Evolutionary conservation across 2,329 filamentous ascomycete species (phyloP), one percentile per base, ranked within the genome.

Genomic region (Monosporascus sp.): DNA sequence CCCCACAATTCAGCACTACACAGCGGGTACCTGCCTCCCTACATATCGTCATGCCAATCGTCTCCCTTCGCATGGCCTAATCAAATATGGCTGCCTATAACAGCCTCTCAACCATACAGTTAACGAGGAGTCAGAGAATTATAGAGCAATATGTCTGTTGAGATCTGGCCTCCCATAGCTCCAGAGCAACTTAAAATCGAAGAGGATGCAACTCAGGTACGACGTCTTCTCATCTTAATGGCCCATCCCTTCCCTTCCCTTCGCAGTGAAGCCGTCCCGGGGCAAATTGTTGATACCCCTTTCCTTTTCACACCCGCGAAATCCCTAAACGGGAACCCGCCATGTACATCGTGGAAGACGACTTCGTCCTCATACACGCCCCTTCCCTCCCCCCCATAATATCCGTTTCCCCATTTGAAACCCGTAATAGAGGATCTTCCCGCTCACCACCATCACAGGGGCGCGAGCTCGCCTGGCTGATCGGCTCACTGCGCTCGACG

Each of bases 141-240:
- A 7, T 49, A 49, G 47, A 34, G 19, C 47, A 49, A 22, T 36
- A 84, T 84, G 81, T 82, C 81, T 57, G 68, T 84, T 60, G 78
- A 76, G 59, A 77, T 84, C 72, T 84, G 80, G 80, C 81, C 81
- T 67, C 73, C 73, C 61, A 68, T 83, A 53, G 69, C 78, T 51
- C 73, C 75, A 3, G 72, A 69, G 31, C 74, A 81, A 62, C 76
- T 83, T 69, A 74, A 76, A 71, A 64, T 68, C 63, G 76, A 76
- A 59, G 69, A 76, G 59, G 75, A 76, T 60, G 73, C 76, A 58
- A 74, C 77, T 51, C 76, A 79, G 70, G 81, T 84, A 71, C 59
- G 76, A 62, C 49, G 34, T 49, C 51, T 41, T 24, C 19, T 24
- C n/a, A 46, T 45, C 19, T 57, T 56, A 48, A 40, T 37, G 20